A percentile compares a stretch with the other conserved stretches of the same genome.
Conservation (phyloP, 768 basidiomycete species). For the Calvatia gigantea region DNA sequence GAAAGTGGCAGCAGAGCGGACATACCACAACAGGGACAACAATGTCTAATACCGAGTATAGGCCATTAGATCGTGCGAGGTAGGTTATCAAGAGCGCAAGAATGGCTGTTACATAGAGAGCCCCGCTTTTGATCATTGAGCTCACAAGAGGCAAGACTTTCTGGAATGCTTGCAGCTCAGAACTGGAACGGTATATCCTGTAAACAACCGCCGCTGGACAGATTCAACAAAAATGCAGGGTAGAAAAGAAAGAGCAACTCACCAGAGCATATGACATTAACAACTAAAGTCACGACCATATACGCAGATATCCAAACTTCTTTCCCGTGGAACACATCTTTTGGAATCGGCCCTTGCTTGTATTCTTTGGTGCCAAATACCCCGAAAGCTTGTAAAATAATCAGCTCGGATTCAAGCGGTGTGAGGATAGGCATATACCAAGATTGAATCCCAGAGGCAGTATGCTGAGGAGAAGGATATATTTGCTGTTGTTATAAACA, state of each 20-base stretch:
- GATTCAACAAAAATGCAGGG: background rate
- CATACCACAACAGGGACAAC: slow-evolving; percentile 6
- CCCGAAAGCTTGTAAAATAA: background rate
- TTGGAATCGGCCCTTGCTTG: too few relatives aligned
- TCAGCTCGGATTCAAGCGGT: background rate
- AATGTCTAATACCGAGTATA: background rate
- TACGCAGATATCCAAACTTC: background rate
- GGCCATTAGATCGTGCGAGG: background rate
- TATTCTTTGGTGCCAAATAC: background rate
- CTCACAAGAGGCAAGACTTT: background rate
- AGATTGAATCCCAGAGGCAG: background rate
- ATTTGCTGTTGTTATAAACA: slow-evolving; percentile 1
- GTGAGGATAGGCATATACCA: background rate
- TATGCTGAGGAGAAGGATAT: background rate
- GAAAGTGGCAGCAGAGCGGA: background rate
- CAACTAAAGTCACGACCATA: background rate
- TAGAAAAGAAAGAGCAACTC: background rate
- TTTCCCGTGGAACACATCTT: background rate
- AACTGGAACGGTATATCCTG: background rate
- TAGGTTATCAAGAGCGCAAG: background rate
- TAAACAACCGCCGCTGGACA: background rate
- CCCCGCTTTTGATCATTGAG: background rate
- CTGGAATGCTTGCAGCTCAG: background rate
- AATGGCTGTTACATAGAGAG: background rate
- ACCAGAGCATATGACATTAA: slow-evolving; percentile 7